Evolutionary conservation across 768 basidiomycete genomes (phyloP).

Genomic region (Psilocybe cubensis): DNA sequence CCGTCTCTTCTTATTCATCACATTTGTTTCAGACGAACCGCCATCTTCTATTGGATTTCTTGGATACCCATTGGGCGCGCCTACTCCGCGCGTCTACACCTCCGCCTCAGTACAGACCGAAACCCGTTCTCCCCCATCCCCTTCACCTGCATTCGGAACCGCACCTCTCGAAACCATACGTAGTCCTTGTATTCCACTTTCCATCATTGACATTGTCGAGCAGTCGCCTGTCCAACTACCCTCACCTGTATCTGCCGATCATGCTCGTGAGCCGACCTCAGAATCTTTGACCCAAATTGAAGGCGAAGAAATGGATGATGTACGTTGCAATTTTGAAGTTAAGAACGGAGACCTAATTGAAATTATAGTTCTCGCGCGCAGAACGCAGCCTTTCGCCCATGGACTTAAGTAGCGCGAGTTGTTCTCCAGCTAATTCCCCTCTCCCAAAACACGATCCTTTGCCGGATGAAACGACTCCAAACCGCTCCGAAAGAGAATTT

Average conservation of each 20-base stretch:
- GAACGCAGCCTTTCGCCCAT: conserved; percentile 62
- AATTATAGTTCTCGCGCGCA: conserved; percentile 22
- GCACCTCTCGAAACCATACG: neutral
- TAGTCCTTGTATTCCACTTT: neutral
- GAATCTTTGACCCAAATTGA: conserved; percentile 17
- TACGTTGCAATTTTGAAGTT: conserved; percentile 11
- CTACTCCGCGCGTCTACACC: conserved; percentile 22
- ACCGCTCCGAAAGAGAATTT: neutral
- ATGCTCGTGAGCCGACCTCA: conserved; percentile 18
- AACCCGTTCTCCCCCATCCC: conserved; percentile 5
- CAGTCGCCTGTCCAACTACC: conserved; percentile 25
- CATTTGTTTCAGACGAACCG: conserved; percentile 11
- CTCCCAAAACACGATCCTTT: conserved; percentile 5
- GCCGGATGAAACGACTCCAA: neutral
- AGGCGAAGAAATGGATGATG: conserved; percentile 18
- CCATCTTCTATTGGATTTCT: conserved; percentile 16
- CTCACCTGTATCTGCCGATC: conserved; percentile 27
- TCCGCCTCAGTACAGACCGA: conserved; percentile 28
- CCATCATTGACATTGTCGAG: neutral
- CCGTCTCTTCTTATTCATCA: neutral
- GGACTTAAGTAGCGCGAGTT: conserved; percentile 58
- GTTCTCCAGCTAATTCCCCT: conserved; percentile 27
- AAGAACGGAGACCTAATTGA: neutral
- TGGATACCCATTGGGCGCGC: conserved; percentile 20
- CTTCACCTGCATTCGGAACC: conserved; percentile 2